Conservation (phyloP, 2,329 filamentous ascomycete genomes). For the Sporothrix variecibatus region DNA sequence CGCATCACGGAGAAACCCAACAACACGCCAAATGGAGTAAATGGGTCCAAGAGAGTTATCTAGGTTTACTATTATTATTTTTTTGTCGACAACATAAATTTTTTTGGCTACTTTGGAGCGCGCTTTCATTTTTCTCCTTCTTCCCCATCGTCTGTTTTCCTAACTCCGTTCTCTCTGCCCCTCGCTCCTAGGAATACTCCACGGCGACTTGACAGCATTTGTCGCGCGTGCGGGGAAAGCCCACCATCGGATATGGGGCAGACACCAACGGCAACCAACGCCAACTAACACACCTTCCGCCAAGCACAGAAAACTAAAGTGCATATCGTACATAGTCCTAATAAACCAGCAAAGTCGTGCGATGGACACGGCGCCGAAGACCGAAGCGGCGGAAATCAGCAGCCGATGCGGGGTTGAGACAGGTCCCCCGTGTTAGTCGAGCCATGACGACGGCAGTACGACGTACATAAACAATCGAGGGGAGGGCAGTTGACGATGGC, state of each 20-base stretch:
- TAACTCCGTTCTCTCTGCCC: neutral
- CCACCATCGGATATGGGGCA: neutral
- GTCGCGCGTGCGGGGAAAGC: neutral
- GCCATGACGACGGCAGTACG: slow-evolving; percentile 8
- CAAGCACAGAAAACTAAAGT: neutral
- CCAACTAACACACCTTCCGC: neutral
- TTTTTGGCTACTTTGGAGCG: neutral
- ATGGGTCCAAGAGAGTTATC: neutral
- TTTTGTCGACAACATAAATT: neutral
- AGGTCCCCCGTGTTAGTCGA: slow-evolving; percentile 1
- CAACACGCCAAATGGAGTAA: neutral
- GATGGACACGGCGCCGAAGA: slow-evolving; percentile 6
- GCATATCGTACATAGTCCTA: too few relatives aligned
- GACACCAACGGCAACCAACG: neutral
- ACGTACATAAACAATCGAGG: slow-evolving; percentile 19
- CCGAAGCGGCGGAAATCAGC: slow-evolving; percentile 17
- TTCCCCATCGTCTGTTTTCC: neutral
- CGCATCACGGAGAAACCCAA: neutral
- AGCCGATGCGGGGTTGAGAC: slow-evolving; percentile 9
- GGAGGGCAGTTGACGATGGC: neutral
- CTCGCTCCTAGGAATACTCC: neutral
- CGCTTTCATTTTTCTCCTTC: neutral
- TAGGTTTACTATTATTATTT: neutral
- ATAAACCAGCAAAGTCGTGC: neutral
- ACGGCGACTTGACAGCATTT: neutral